These are phyloP conservation scores for Scortechinia acanthostroma DNA, from an alignment of 2,329 filamentous ascomycete species.

Conservation along the genomic window DNA sequence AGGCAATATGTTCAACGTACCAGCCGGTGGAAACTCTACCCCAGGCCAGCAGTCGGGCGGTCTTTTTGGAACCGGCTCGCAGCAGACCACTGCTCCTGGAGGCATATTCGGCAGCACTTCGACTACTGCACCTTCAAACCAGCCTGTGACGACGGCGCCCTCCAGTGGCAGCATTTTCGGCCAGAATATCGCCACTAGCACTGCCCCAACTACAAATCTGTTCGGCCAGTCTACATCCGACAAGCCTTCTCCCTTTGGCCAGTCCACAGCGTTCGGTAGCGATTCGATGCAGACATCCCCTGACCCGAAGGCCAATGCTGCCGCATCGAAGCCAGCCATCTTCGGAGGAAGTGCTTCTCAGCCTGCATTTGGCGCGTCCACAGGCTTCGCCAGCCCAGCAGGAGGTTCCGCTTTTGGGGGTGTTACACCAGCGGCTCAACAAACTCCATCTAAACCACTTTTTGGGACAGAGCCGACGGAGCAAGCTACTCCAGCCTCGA, in stretches of 20 bases:
- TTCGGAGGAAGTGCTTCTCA: background rate
- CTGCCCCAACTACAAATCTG: background rate
- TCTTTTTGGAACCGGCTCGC: background rate
- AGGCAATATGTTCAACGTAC: slow-evolving; percentile 18
- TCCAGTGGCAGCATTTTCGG: background rate
- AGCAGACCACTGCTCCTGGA: no score
- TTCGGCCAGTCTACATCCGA: background rate
- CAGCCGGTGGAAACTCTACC: background rate
- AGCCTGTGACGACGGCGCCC: background rate
- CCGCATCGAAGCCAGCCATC: background rate
- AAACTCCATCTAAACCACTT: background rate
- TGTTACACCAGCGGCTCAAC: no score
- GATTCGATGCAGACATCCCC: background rate
- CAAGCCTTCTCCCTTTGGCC: background rate
- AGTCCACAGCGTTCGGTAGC: background rate
- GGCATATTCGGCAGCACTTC: no score
- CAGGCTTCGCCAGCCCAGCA: no score
- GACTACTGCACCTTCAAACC: background rate
- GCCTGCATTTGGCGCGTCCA: background rate
- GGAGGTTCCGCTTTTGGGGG: no score
- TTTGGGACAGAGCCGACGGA: background rate
- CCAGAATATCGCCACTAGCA: background rate
- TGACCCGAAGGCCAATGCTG: background rate
- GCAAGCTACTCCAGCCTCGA: background rate
- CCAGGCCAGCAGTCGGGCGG: background rate